A percentile compares a stretch with the other conserved stretches of the same genome.
Conservation (phyloP, 805 yeast genomes). For the Kodamaea kaohsiungensis region DNA sequence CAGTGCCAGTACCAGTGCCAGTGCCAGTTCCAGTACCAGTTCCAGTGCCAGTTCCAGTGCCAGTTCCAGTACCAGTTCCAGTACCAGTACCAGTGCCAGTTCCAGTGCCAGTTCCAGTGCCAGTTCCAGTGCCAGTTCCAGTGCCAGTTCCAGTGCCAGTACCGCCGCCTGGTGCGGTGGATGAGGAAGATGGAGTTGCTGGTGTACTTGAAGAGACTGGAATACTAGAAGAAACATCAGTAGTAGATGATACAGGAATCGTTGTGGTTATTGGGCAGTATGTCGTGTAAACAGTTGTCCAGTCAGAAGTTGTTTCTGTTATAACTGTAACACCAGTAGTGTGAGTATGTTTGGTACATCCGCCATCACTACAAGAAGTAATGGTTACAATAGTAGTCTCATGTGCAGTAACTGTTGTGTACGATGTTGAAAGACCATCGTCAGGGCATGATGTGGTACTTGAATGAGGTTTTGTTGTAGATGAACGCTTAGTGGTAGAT, state of each 20-base stretch:
- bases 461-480: too few species aligned
- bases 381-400: constrained; percentile 4
- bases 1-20: background rate
- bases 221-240: background rate
- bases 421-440: constrained; percentile 4
- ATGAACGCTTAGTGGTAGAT: too few species aligned
- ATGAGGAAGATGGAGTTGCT: too few species aligned
- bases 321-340: constrained; percentile 12
- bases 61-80: background rate
- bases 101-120: background rate
- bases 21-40: background rate
- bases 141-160: background rate
- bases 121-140: background rate
- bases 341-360: background rate
- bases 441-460: too few species aligned
- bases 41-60: background rate
- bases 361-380: background rate
- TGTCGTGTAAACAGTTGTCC: constrained; percentile 15
- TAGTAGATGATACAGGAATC: background rate
- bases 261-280: constrained; percentile 17
- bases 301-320: constrained; percentile 11
- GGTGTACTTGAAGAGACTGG: too few species aligned
- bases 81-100: background rate
- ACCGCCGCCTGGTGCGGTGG: background rate
- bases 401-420: constrained; percentile 9